Evolutionary conservation across 768 basidiomycete genomes (phyloP).

Genomic region (Suillus lakei): DNA sequence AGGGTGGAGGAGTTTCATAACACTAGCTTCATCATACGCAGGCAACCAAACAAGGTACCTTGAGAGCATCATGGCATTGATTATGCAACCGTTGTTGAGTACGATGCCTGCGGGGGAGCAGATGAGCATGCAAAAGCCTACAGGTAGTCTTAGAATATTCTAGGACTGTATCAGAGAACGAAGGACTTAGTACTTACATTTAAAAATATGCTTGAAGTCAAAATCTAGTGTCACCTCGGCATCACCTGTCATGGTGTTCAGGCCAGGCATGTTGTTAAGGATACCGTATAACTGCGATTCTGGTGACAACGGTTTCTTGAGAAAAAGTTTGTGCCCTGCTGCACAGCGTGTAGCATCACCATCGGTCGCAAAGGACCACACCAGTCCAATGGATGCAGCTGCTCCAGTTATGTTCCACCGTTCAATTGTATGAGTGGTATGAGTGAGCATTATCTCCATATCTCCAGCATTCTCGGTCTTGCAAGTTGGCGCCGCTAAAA

Average conservation of each 20-base stretch:
- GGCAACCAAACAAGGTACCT: too few species aligned
- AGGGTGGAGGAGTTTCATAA: background rate
- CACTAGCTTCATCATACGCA: background rate
- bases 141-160: too few species aligned
- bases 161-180: too few species aligned
- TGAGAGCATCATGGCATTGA: too few species aligned
- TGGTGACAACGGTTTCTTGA: background rate
- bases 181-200: too few species aligned
- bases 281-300: constrained; percentile 5
- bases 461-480: constrained; percentile 11
- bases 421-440: too few species aligned
- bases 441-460: background rate
- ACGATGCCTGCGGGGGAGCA: too few species aligned
- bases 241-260: constrained; percentile 18
- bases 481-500: constrained; percentile 18
- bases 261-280: constrained; percentile 11
- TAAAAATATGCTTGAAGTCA: constrained; percentile 22
- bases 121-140: too few species aligned
- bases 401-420: background rate
- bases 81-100: too few species aligned
- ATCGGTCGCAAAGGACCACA: constrained; percentile 20
- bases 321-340: constrained; percentile 11
- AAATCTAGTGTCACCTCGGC: constrained; percentile 14
- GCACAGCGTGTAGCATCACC: constrained; percentile 15
- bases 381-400: constrained; percentile 1